These are phyloP conservation scores for Ustilago tritici DNA, from an alignment of 1,284 basidiomycete species.

Conservation along the genomic window DNA sequence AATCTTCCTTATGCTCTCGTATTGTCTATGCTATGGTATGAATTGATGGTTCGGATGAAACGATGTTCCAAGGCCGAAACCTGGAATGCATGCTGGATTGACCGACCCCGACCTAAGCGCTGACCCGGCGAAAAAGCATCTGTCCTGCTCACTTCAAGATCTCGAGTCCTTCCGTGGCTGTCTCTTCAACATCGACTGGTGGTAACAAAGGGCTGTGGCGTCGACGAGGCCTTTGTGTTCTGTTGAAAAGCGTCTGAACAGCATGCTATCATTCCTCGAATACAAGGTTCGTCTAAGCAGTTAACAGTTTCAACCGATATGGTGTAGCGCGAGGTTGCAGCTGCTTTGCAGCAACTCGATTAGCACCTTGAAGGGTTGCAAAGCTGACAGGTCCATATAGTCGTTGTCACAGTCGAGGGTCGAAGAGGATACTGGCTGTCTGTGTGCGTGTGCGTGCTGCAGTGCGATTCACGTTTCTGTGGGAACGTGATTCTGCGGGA, in stretches of 20 bases:
- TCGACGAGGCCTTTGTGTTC: neutral
- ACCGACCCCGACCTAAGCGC: neutral
- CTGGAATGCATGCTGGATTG: neutral
- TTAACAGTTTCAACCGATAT: neutral
- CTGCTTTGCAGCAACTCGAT: neutral
- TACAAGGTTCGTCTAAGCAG: neutral
- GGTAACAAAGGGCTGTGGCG: neutral
- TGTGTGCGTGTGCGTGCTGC: neutral
- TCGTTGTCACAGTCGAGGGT: neutral
- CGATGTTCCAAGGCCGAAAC: neutral
- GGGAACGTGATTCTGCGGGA: neutral
- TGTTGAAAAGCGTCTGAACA: neutral
- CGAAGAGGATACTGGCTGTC: neutral
- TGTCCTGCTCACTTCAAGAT: neutral
- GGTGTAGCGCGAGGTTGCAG: slow-evolving; percentile 1
- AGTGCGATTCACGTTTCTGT: neutral
- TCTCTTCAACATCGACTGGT: neutral
- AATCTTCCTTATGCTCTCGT: too few species aligned
- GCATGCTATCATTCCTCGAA: neutral
- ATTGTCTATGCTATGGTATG: too few species aligned
- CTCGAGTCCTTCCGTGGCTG: neutral
- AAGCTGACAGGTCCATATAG: slow-evolving; percentile 1
- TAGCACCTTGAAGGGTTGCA: neutral
- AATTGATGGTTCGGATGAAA: neutral
- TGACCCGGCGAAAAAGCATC: neutral